These are phyloP conservation scores for Solanum medicagineum DNA, from an alignment of 257 asterid genomes.

Conservation along the genomic window DNA sequence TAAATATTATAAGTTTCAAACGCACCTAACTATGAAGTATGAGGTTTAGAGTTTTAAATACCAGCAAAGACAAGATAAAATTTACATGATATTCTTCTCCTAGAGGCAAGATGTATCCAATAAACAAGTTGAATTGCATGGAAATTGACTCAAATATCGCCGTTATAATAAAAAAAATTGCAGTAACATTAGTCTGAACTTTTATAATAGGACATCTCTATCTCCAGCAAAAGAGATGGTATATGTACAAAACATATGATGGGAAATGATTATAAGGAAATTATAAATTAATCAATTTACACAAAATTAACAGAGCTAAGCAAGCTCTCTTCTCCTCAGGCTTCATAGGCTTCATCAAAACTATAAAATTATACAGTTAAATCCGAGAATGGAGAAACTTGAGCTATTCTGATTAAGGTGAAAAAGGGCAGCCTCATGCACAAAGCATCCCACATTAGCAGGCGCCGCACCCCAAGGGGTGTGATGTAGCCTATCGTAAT, in stretches of 20 bases:
- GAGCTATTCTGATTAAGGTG: slow-evolving; percentile 15
- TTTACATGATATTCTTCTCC: neutral
- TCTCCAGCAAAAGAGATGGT: neutral
- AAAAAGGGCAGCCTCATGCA: neutral
- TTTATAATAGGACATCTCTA: neutral
- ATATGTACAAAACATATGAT: neutral
- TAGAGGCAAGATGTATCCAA: neutral
- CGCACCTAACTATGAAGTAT: too few relatives aligned
- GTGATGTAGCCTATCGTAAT: neutral
- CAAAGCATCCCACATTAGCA: neutral
- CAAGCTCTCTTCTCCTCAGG: slow-evolving; percentile 2
- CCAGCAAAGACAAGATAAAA: too few relatives aligned
- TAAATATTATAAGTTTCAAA: too few relatives aligned
- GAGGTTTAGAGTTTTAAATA: too few relatives aligned
- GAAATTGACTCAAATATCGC: neutral
- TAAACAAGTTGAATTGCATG: neutral
- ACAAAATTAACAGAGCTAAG: slow-evolving; percentile 3
- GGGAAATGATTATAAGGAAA: slow-evolving; percentile 1
- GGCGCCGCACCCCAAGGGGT: neutral
- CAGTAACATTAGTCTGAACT: neutral
- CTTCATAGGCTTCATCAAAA: neutral
- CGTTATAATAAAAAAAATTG: neutral
- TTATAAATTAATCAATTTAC: slow-evolving; percentile 7
- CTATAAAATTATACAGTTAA: slow-evolving; percentile 11
- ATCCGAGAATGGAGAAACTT: neutral